Base-by-base conservation (phyloP, 2,329 filamentous ascomycete genomes). In the Colletotrichum lentis region DNA sequence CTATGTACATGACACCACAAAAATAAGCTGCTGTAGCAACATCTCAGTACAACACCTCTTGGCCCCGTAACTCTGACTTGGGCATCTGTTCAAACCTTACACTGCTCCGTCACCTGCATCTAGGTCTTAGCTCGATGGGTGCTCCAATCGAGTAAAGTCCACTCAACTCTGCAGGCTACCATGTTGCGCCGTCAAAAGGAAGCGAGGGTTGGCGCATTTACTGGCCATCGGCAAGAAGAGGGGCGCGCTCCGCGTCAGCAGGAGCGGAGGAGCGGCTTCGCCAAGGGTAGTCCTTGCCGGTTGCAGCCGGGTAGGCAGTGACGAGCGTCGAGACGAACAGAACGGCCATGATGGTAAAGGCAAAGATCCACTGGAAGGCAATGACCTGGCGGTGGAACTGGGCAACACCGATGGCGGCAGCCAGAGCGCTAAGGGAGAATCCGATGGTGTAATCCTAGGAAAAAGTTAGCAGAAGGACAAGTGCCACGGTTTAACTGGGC, bases 281-380 rank as follows among this genome's bases (percentile, higher is more conserved):
- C 79, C 86, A 86, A 56, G 79, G 81, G 70, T 84, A 74, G 54
- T 89, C 85, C 62, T 84, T 82, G 67, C 90, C 90, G 14, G 88
- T 83, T 75, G 89, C 83, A 24, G 85, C 85, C 0, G 91, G 90
- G 41, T 91, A 78, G 2, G 87, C 90, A 60, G 93, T 82, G 18
- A 85, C 78, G 2, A 92, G 74, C 1, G 91, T 93, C 20, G 87
- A 80, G 22, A 94, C 77, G 76, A 96, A 91, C 61, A 96, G 86
- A 31, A 92, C 76, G 0, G 84, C 87, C 84, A 95, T 94, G 77
- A 97, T 93, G 70, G 88, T 83, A 75, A 96, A 96, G 41, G 93
- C 91, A 77, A 97, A 97, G 79, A 96, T 95, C 93, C 93, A 97
- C 81, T 97, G 94, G 71, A 97, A 83, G 7, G 92, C 91, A 72